Base-by-base conservation (phyloP, 2,329 filamentous ascomycete species). In the Neonectria sp. region DNA sequence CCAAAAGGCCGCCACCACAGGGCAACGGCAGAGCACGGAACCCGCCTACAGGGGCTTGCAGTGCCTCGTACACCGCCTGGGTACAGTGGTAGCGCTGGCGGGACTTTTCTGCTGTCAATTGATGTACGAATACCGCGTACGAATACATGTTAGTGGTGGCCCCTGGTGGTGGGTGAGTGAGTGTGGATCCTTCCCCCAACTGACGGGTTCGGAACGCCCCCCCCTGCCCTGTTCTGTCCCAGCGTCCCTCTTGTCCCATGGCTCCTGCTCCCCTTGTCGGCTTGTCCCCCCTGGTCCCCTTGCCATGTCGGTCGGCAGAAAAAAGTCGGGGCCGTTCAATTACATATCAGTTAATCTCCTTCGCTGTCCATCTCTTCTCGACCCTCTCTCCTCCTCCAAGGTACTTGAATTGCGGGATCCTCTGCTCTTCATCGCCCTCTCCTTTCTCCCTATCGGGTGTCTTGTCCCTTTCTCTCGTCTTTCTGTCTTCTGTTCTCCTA, bases 261-360 rank as follows among this genome's bases (percentile, higher is more conserved):
- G 49, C 49, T 53, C n/a, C 48, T 55, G 52, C 52, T 56, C 65
- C 71, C 71, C 72, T 67, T 63, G 15, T 31, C 52, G 43, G 46
- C 52, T 58, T 40, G 49, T 35, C 52, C 51, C 51, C 21, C 55
- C 46, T 40, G 31, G 46, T 52, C 65, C 69, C 70, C 72, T 67
- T 61, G 12, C 31, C 31, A 2, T 33, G 37, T 40, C 37, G 13
- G 71, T 69, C 68, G 60, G 58, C 40, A 65, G 73, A 72, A 76
- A 76, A 76, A 69, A 62, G 64, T 74, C 71, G 63, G 63, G 73
- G 40, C n/a, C 40, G n/a, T 45, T 45, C 71, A 76, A 76, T 76
- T 76, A 76, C 74, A 76, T 76, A 76, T 76, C 74, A 76, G 70
- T 75, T 76, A 76, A 75, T 76, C 74, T 76, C 74, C 68, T 76